Evolutionary conservation across 2,329 filamentous ascomycete species (phyloP).

Genomic region (Periconia macrospinosa): DNA sequence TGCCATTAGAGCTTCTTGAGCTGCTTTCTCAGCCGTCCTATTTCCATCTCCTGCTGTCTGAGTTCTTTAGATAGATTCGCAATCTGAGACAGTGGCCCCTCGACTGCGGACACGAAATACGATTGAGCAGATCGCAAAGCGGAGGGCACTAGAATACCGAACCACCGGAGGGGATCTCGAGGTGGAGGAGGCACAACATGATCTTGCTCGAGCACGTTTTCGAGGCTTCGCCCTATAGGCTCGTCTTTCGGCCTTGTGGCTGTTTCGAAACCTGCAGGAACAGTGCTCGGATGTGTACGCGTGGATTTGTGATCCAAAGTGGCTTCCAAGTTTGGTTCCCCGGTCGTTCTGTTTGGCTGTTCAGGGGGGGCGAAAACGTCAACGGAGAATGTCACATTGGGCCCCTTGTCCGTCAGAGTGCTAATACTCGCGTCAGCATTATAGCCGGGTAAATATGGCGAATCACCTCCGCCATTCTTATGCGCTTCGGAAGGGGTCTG

Average conservation of each 20-base stretch:
- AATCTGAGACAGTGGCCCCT: slow-evolving; percentile 60
- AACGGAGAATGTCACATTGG: slow-evolving; percentile 1
- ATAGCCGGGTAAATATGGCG: neutral
- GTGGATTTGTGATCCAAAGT: neutral
- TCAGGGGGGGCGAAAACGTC: neutral
- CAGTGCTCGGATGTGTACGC: neutral
- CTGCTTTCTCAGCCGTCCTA: slow-evolving; percentile 59
- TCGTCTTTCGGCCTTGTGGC: slow-evolving; percentile 3
- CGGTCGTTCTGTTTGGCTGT: neutral
- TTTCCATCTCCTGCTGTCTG: slow-evolving; percentile 67
- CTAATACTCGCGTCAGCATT: neutral
- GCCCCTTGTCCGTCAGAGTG: neutral
- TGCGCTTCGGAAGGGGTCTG: neutral
- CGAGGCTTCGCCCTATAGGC: neutral
- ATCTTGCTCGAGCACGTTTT: neutral
- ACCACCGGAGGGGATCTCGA: slow-evolving; percentile 60
- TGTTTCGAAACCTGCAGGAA: slow-evolving; percentile 3
- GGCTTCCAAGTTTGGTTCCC: neutral
- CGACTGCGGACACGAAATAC: slow-evolving; percentile 59
- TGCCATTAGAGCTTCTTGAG: slow-evolving; percentile 39
- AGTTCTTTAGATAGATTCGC: slow-evolving; percentile 63
- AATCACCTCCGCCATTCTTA: neutral
- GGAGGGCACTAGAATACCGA: slow-evolving; percentile 56
- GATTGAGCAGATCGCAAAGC: slow-evolving; percentile 60
- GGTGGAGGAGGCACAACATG: neutral